phyloP scores from a whole-genome alignment of 2,329 filamentous ascomycete genomes.

The Macrophomina pseudophaseolina region DNA sequence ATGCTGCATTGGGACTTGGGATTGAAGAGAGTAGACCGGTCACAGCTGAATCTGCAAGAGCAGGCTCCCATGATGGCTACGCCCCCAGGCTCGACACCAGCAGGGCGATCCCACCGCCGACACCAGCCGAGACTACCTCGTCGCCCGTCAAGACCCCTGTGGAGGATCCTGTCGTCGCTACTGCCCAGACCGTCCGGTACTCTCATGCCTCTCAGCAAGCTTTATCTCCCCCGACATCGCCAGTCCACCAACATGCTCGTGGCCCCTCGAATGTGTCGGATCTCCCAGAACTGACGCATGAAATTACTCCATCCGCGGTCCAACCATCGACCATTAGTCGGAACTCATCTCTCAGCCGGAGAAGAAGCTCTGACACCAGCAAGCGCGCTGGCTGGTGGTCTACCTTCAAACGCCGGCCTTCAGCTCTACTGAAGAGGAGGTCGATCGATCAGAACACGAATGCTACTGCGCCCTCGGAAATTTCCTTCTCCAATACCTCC shows the following conservation, averaged over 20 bases:
- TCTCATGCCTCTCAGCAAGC: conserved; percentile 34
- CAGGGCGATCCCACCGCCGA: conserved; percentile 1
- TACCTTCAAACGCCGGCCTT: conserved; percentile 55
- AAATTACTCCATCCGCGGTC: conserved; percentile 39
- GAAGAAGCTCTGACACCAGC: conserved; percentile 42
- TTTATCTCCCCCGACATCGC: conserved; percentile 31
- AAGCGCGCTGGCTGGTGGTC: conserved; percentile 43
- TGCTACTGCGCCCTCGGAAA: conserved; percentile 66
- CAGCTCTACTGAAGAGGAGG: conserved; percentile 68
- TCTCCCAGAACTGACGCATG: conserved; percentile 54
- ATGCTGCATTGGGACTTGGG: conserved; percentile 55
- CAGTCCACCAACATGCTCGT: conserved; percentile 52
- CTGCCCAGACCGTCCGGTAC: conserved; percentile 55
- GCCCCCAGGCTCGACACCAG: background rate
- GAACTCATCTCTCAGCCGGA: conserved; percentile 28
- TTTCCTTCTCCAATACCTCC: conserved; percentile 81
- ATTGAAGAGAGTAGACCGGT: conserved; percentile 55
- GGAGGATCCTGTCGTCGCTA: conserved; percentile 55
- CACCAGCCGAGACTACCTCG: conserved; percentile 28
- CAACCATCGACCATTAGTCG: conserved; percentile 47
- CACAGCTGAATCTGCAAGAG: background rate
- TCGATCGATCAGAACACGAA: conserved; percentile 53
- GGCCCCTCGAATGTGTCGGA: conserved; percentile 60
- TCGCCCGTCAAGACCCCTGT: conserved; percentile 42
- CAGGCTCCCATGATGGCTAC: conserved; percentile 1